phyloP scores from a whole-genome alignment of 352 stramenopile species.

The Phytophthora europaea region DNA sequence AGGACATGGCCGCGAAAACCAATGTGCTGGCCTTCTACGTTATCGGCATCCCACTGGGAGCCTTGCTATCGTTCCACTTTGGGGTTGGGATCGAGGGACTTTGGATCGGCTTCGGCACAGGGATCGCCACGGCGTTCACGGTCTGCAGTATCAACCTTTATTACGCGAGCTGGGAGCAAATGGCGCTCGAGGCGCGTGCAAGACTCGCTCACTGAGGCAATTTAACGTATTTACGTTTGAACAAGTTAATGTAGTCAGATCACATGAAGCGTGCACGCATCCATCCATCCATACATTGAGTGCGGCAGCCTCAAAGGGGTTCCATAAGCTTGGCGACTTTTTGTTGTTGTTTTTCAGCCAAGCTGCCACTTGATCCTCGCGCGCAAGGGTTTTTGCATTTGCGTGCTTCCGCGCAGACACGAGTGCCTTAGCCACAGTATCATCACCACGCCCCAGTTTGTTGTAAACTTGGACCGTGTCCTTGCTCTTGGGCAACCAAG shows the following conservation, averaged over 20 bases:
- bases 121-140: slow-evolving; percentile 51
- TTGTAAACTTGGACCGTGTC: neutral
- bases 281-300: too few relatives aligned
- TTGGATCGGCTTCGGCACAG: slow-evolving; percentile 80
- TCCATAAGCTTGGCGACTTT: too few relatives aligned
- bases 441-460: neutral
- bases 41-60: slow-evolving; percentile 77
- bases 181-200: slow-evolving; percentile 57
- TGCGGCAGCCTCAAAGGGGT: too few relatives aligned
- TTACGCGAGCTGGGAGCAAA: slow-evolving; percentile 70
- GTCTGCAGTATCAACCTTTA: slow-evolving; percentile 60
- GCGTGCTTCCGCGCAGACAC: neutral
- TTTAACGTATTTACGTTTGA: too few relatives aligned
- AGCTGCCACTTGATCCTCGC: neutral
- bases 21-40: slow-evolving; percentile 87
- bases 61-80: slow-evolving; percentile 66
- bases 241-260: too few relatives aligned
- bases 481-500: neutral
- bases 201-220: slow-evolving; percentile 50
- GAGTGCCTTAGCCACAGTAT: neutral
- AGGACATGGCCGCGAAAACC: too few relatives aligned
- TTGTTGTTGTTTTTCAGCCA: neutral
- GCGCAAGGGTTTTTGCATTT: neutral
- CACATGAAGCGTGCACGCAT: too few relatives aligned
- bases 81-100: slow-evolving; percentile 69